A percentile compares a stretch with the other conserved stretches of the same genome.
phyloP scores from a whole-genome alignment of 2,329 filamentous ascomycete species.

The Blastomyces silverae region DNA sequence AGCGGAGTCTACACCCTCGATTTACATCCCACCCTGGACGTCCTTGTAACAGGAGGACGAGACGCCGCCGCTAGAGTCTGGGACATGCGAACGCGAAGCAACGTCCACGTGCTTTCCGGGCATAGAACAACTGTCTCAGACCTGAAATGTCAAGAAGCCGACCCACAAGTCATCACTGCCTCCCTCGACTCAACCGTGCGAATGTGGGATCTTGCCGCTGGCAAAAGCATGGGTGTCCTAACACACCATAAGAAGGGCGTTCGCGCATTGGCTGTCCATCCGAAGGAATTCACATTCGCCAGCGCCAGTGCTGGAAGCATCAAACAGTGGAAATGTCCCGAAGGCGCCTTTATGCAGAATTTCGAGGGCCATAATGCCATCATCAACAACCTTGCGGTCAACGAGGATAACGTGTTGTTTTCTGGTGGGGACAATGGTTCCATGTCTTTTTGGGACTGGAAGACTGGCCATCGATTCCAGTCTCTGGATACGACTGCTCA shows the following conservation, averaged over 20 bases:
- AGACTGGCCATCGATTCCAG: constrained; percentile 88
- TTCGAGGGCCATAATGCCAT: constrained; percentile 95
- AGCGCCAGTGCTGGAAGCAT: constrained; percentile 86
- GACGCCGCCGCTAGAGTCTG: constrained; percentile 93
- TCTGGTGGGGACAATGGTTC: constrained; percentile 93
- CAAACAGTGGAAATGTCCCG: constrained; percentile 99
- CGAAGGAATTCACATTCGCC: constrained; percentile 92
- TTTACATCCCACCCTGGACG: constrained; percentile 89
- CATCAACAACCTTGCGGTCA: constrained; percentile 88
- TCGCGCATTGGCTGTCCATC: constrained; percentile 73
- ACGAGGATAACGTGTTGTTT: constrained; percentile 92
- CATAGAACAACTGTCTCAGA: constrained; percentile 88
- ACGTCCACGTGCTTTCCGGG: constrained; percentile 85
- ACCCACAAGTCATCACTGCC: constrained; percentile 90
- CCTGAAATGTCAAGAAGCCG: constrained; percentile 87
- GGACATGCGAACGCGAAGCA: constrained; percentile 96
- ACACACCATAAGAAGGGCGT: constrained; percentile 99
- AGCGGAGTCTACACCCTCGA: constrained; percentile 91
- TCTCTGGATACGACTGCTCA: constrained; percentile 84
- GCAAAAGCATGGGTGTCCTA: constrained; percentile 90
- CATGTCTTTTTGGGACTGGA: constrained; percentile 99
- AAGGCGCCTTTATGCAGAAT: constrained; percentile 98
- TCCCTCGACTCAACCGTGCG: constrained; percentile 87
- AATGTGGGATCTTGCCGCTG: constrained; percentile 91
- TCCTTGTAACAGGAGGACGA: constrained; percentile 87